phyloP scores from a whole-genome alignment of 148 eudicot genomes.

The Rhododendron ovatum region DNA sequence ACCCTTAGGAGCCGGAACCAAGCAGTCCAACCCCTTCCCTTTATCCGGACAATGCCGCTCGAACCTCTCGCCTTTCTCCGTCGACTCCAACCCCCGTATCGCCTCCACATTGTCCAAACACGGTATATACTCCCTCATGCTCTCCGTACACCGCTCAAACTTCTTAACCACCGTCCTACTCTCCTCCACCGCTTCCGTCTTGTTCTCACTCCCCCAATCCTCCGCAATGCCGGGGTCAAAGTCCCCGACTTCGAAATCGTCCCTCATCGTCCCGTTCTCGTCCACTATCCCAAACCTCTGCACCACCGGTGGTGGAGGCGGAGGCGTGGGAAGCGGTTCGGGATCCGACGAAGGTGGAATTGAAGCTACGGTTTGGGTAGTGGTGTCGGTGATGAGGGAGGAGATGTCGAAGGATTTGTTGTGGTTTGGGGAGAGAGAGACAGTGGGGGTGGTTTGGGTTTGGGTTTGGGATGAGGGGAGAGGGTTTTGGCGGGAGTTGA shows the following conservation, averaged over 20 bases:
- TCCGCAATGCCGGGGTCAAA: slow-evolving; percentile 59
- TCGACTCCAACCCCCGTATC: slow-evolving; percentile 53
- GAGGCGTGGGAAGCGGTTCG: background rate
- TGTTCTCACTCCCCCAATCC: slow-evolving; percentile 42
- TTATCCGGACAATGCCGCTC: slow-evolving; percentile 91
- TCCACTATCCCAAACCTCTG: slow-evolving; percentile 70
- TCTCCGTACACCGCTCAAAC: slow-evolving; percentile 52
- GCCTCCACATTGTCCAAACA: slow-evolving; percentile 87
- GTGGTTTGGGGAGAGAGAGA: slow-evolving; percentile 65
- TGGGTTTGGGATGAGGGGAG: background rate
- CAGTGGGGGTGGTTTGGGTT: slow-evolving; percentile 17
- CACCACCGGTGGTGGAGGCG: slow-evolving; percentile 34
- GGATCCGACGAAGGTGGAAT: background rate
- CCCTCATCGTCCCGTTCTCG: slow-evolving; percentile 80
- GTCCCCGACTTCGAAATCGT: slow-evolving; percentile 74
- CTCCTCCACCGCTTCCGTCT: slow-evolving; percentile 22
- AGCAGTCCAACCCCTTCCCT: slow-evolving; percentile 59
- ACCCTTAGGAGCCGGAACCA: slow-evolving; percentile 71
- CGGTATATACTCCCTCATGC: slow-evolving; percentile 75
- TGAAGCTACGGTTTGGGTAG: slow-evolving; percentile 13
- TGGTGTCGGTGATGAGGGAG: slow-evolving; percentile 27
- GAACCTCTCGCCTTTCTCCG: slow-evolving; percentile 75
- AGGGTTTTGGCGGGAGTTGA: slow-evolving; percentile 30
- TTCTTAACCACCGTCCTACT: slow-evolving; percentile 47
- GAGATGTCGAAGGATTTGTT: slow-evolving; percentile 43